Base-by-base conservation (phyloP, 345 rosid species). In the Populus davidiana region DNA sequence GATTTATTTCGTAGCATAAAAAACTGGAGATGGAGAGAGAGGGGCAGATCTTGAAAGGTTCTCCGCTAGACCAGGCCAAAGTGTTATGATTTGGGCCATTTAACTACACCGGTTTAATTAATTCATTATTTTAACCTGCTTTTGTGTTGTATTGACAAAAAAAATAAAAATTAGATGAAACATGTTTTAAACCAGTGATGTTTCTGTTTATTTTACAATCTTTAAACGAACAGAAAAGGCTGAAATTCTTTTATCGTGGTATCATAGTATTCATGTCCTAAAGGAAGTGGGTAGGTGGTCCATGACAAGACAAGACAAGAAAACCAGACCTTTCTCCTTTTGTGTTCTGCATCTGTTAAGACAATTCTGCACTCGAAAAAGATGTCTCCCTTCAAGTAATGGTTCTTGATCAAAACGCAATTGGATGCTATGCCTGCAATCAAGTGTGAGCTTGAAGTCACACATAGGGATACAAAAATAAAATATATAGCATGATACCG, bases 351-450 rank as follows among this genome's bases (percentile, higher is more conserved):
- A 52, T 67, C 78, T 73, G 12, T 43, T 70, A 78, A 90, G 87
- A 69, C 80, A 74, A 84, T 89, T 95, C 25, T 89, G 92, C 71
- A 89, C 69, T 1, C 80, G 84, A 83, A 89, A 92, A 74, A 93
- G 70, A 74, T 84, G 97, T 70, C 89, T 84, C 47, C 90, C 97
- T 0, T 74, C 70, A 47, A 95, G 85, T 50, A 95, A 81, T 0
- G 81, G 66, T 74, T 86, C 87, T 56, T 38, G 81, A 67, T 80
- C 80, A 83, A 72, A 81, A 25, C 33, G 5, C 77, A 95, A 81
- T 18, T 49, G 76, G 65, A 93, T 83, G 69, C 78, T 85, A 83
- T 93, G 79, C 81, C 99, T 95, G 89, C 75, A 87, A 66, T 73
- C 47, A 63, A 10, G 13, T 18, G 52, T 13, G 27, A 74, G 29